Evolutionary conservation across 1,284 basidiomycete genomes (phyloP).

Genomic region (Naganishia sp.): DNA sequence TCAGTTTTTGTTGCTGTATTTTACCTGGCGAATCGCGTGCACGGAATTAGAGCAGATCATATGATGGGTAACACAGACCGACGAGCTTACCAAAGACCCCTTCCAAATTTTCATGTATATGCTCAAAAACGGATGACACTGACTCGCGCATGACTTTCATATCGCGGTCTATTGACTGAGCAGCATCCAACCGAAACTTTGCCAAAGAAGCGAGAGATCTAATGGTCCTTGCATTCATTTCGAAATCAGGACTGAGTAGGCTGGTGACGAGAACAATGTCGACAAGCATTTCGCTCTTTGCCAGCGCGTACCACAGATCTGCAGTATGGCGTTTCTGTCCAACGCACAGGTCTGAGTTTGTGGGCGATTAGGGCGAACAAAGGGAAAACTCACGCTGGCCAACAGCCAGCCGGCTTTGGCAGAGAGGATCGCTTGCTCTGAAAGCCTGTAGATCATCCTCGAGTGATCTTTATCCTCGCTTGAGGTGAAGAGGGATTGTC

Average conservation of each 20-base stretch:
- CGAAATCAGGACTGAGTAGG: conserved; percentile 23
- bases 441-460: conserved; percentile 13
- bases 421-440: conserved; percentile 15
- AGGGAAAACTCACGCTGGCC: conserved; percentile 5
- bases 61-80: background rate
- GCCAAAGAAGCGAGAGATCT: conserved; percentile 4
- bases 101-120: conserved; percentile 13
- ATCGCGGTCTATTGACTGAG: conserved; percentile 10
- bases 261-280: conserved; percentile 12
- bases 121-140: conserved; percentile 4
- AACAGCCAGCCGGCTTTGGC: conserved; percentile 23
- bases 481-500: conserved; percentile 16
- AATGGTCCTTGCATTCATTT: conserved; percentile 25
- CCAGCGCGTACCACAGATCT: conserved; percentile 17
- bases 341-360: too few species aligned
- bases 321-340: conserved; percentile 12
- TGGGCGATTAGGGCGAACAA: background rate
- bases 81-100: conserved; percentile 15
- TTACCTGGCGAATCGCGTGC: conserved; percentile 1
- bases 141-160: conserved; percentile 23
- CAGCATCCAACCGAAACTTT: conserved; percentile 5
- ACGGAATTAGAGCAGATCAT: background rate
- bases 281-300: conserved; percentile 20
- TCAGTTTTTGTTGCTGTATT: conserved; percentile 30
- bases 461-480: conserved; percentile 14